A percentile compares a stretch with the other conserved stretches of the same genome.
These are phyloP conservation scores for Wickerhamiella vanderwaltii DNA, from an alignment of 805 yeast genomes.

Conservation along the genomic window DNA sequence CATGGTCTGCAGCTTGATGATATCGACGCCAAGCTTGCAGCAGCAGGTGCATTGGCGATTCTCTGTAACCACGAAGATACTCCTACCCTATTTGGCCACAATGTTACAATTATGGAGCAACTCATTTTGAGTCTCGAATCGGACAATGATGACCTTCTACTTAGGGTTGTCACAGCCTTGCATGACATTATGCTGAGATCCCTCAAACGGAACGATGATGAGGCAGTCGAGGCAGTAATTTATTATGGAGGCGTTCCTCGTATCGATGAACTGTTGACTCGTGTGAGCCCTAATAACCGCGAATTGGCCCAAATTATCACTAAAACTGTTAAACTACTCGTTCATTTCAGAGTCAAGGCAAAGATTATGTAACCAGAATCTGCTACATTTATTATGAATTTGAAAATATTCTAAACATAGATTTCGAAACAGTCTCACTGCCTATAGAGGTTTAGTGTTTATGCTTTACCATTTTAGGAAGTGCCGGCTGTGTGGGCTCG, in stretches of 20 bases:
- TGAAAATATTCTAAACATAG: too few relatives aligned
- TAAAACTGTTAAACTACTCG: constrained; percentile 16
- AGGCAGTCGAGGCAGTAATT: constrained; percentile 21
- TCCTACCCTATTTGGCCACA: constrained; percentile 22
- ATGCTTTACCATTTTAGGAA: too few relatives aligned
- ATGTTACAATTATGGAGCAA: constrained; percentile 20
- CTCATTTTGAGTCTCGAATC: constrained; percentile 18
- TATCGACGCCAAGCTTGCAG: constrained; percentile 27
- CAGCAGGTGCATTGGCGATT: constrained; percentile 32
- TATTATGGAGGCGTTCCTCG: constrained; percentile 18
- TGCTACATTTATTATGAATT: too few relatives aligned
- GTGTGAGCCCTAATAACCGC: constrained; percentile 13
- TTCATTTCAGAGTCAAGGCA: constrained; percentile 13
- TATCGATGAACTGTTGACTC: constrained; percentile 18
- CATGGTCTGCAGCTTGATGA: constrained; percentile 24
- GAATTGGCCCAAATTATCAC: constrained; percentile 14
- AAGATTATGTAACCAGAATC: too few relatives aligned
- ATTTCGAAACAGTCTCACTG: too few relatives aligned
- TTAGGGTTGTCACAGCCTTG: constrained; percentile 24
- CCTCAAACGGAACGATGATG: constrained; percentile 18
- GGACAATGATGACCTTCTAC: constrained; percentile 22
- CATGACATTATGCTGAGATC: constrained; percentile 18
- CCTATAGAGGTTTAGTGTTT: too few relatives aligned
- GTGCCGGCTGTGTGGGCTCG: too few relatives aligned
- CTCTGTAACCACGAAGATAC: constrained; percentile 30